Percentiles rank a stretch among this genome's conserved stretches.
These are phyloP conservation scores for Schoenoplectus triqueter DNA, from an alignment of 202 grass and related monocot genomes.

Conservation along the genomic window DNA sequence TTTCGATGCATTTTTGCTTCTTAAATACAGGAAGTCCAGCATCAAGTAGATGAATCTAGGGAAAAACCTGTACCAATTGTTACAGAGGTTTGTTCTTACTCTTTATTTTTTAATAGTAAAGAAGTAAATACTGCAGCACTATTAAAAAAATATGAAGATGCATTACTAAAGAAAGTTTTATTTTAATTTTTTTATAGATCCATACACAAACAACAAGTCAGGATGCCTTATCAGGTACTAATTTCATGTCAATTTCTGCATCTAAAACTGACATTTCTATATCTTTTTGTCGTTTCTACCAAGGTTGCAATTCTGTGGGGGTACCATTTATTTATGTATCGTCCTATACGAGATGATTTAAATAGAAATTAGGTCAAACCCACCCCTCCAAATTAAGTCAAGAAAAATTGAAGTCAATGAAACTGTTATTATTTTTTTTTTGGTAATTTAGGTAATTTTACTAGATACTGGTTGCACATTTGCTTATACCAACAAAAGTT, in stretches of 20 bases:
- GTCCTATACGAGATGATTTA: constrained; percentile 3
- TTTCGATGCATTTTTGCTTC: background rate
- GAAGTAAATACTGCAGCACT: background rate
- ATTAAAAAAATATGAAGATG: background rate
- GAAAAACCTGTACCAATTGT: constrained; percentile 34
- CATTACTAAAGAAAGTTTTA: constrained; percentile 13
- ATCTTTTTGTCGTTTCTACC: background rate
- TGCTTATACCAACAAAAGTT: background rate
- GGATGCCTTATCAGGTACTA: constrained; percentile 22
- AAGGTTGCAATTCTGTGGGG: background rate
- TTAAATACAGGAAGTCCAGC: constrained; percentile 37
- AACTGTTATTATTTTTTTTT: background rate
- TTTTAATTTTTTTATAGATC: constrained; percentile 1
- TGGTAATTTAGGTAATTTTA: background rate
- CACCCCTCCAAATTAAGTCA: background rate
- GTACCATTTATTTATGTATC: background rate
- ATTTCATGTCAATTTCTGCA: constrained; percentile 33
- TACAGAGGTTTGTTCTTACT: constrained; percentile 29
- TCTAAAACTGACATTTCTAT: constrained; percentile 4
- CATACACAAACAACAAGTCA: constrained; percentile 8
- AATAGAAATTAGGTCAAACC: background rate
- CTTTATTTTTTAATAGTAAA: background rate
- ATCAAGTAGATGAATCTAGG: constrained; percentile 1
- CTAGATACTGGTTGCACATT: constrained; percentile 1
- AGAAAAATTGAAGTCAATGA: background rate